Base-by-base conservation (phyloP, 495 filamentous ascomycete species). In the Letharia columbiana region DNA sequence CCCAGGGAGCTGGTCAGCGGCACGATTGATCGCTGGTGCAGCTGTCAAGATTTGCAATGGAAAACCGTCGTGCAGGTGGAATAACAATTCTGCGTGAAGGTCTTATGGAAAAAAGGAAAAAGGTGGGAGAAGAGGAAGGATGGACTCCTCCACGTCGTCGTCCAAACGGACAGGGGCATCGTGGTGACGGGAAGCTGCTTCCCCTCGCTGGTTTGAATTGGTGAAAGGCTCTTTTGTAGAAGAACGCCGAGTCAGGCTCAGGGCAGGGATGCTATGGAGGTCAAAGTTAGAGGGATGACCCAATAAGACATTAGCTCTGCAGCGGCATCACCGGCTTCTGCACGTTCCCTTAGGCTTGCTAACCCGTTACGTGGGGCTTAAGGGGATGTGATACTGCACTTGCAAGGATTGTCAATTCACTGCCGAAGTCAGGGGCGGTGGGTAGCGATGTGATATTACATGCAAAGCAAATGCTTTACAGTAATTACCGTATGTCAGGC, bases 311-410 rank as follows among this genome's bases (percentile, higher is more conserved):
- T 45, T 65, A 59, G 54, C 23, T 35, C 23, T 41, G 28, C 50
- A 37, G 40, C 28, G 52, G 28, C 41, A 59, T 59, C 18, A 65
- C 52, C 52, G 63, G 63, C 31, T 49, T 28, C 23, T 49, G 63
- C 63, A 65, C 28, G 63, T 37, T 57, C 52, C 63, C 54, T 31
- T 47, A 13, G 7, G 20, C 45, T 54, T 54, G 50, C 62, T 59
- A 57, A 64, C 62, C 62, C 28, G 8, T 57, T 64, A 7, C 2
- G 45, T n/a, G 17, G 45, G n/a, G 18, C 18, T 28, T 52, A 10
- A 52, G 2, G 12, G 5, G 5, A 11, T 12, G 64, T 66, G 44
- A 61, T 61, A 61, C 57, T 66, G 57, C 64, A 54, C 58, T 41
- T 45, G 31, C 52, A 40, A 42, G 63, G 49, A 60, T 49, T 17